Base-by-base conservation (phyloP, 306 rosid genomes). In the Sechiopsis laciniata region DNA sequence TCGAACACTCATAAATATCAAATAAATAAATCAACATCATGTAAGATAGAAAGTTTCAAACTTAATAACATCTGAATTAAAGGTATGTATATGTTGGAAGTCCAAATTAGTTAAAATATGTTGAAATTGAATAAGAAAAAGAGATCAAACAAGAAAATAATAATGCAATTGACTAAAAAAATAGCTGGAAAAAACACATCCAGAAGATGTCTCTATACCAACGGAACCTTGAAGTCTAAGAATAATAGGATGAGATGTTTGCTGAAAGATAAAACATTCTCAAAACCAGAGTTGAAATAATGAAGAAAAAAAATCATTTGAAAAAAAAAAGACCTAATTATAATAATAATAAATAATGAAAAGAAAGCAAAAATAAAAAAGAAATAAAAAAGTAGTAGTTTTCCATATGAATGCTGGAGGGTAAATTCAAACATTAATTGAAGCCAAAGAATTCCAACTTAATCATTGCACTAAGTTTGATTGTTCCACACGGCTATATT, bases 401-500 rank as follows among this genome's bases (percentile, higher is more conserved):
- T 10, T 5, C 55, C n/a, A 20, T 19, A 66, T 66, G 72, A 66
- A 66, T 11, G 16, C n/a, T 19, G 55, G 72, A 66, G 26, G 55
- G 72, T 45, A 37, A 10, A 42, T 66, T 66, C 71, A 64, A 64
- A 64, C 71, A 64, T 64, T 35, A 61, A 12, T 71, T 26, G n/a
- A 71, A 71, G 42, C 75, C 45, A 51, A 51, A 51, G 12, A 53
- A 53, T 71, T 71, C 75, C 45, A 71, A 52, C 46, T 21, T 21
- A 32, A 71, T 71, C 40, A 71, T 71, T 71, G 26, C 62, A 54
- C 8, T 0, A 71, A 71, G 60, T 71, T 68, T 21, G 55, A 68
- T 68, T 68, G 73, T 68, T 68, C 56, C 73, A 48, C 73, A 68
- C 56, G 73, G 42, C 56, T 50, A 68, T 68, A 15, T 21, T 32